These are phyloP conservation scores for Penicillium sp. DNA, from an alignment of 2,329 filamentous ascomycete genomes.

Conservation along the genomic window DNA sequence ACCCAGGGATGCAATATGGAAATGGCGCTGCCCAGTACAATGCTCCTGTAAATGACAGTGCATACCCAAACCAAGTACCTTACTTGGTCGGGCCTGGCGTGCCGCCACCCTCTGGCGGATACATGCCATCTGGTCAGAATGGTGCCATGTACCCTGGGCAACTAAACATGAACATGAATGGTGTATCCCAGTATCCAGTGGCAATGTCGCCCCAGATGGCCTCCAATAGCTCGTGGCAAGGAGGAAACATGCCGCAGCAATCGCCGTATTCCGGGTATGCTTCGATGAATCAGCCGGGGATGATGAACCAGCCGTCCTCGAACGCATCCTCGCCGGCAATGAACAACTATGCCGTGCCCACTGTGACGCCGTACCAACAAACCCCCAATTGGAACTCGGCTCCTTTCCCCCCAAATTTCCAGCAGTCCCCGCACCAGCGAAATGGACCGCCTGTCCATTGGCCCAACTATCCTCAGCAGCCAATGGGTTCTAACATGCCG, in stretches of 20 bases:
- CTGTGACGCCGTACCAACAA: constrained; percentile 33
- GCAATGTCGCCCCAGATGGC: constrained; percentile 36
- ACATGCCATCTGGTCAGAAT: constrained; percentile 30
- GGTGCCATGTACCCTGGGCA: constrained; percentile 32
- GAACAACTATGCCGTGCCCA: constrained; percentile 38
- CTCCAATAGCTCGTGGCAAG: constrained; percentile 38
- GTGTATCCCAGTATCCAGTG: constrained; percentile 36
- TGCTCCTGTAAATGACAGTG: constrained; percentile 30
- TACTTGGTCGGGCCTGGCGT: constrained; percentile 40
- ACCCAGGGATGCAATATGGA: constrained; percentile 41
- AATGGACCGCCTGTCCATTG: constrained; percentile 42
- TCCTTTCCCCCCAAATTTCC: constrained; percentile 33
- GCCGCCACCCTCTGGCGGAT: constrained; percentile 33
- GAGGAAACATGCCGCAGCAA: constrained; percentile 33
- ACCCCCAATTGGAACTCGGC: constrained; percentile 34
- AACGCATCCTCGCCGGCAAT: constrained; percentile 39
- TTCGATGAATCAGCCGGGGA: constrained; percentile 39
- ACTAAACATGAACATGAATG: constrained; percentile 30
- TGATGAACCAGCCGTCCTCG: constrained; percentile 37
- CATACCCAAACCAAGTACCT: constrained; percentile 31
- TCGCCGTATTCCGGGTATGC: constrained; percentile 39
- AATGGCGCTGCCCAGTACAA: constrained; percentile 33
- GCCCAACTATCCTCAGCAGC: constrained; percentile 31
- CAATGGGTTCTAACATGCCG: constrained; percentile 31
- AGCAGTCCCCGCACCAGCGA: constrained; percentile 36